Conservation (phyloP, 768 basidiomycete genomes). For the Lactarius hengduanensis region DNA sequence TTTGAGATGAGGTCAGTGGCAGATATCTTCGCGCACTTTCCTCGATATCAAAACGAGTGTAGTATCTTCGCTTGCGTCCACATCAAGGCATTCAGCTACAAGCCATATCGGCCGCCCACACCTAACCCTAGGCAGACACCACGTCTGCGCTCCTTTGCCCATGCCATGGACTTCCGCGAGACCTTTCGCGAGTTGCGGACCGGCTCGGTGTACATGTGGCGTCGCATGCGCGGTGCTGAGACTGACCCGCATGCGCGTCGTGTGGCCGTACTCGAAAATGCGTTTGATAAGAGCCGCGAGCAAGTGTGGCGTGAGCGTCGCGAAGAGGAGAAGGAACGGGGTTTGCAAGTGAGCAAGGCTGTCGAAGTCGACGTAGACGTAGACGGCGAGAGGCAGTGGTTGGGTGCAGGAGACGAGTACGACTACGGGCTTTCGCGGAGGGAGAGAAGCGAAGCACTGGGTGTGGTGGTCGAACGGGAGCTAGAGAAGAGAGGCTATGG, state of each 20-base stretch:
- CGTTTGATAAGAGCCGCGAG: slow-evolving; percentile 36
- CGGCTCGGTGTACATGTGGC: slow-evolving; percentile 57
- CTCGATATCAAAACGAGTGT: slow-evolving; percentile 6
- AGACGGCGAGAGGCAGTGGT: slow-evolving; percentile 51
- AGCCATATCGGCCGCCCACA: slow-evolving; percentile 47
- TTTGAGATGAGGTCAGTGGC: slow-evolving; percentile 70
- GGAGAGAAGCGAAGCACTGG: slow-evolving; percentile 55
- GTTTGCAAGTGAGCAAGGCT: slow-evolving; percentile 9
- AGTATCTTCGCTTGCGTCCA: slow-evolving; percentile 70
- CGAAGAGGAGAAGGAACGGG: slow-evolving; percentile 14
- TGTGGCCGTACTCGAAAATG: slow-evolving; percentile 39
- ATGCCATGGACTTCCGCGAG: slow-evolving; percentile 70
- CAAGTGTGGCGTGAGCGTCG: slow-evolving; percentile 23
- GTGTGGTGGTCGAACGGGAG: slow-evolving; percentile 53
- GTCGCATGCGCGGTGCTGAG: slow-evolving; percentile 53
- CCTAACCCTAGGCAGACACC: slow-evolving; percentile 44
- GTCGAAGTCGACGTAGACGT: slow-evolving; percentile 37
- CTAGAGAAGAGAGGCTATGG: slow-evolving; percentile 39
- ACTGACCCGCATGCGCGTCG: slow-evolving; percentile 47
- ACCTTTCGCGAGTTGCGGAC: slow-evolving; percentile 60
- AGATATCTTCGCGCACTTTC: slow-evolving; percentile 15
- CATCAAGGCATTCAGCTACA: slow-evolving; percentile 70
- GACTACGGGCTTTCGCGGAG: slow-evolving; percentile 43
- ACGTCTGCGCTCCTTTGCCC: slow-evolving; percentile 55
- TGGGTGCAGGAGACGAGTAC: slow-evolving; percentile 48